These are phyloP conservation scores for Celoporthe dispersa DNA, from an alignment of 2,329 filamentous ascomycete species.

Conservation along the genomic window DNA sequence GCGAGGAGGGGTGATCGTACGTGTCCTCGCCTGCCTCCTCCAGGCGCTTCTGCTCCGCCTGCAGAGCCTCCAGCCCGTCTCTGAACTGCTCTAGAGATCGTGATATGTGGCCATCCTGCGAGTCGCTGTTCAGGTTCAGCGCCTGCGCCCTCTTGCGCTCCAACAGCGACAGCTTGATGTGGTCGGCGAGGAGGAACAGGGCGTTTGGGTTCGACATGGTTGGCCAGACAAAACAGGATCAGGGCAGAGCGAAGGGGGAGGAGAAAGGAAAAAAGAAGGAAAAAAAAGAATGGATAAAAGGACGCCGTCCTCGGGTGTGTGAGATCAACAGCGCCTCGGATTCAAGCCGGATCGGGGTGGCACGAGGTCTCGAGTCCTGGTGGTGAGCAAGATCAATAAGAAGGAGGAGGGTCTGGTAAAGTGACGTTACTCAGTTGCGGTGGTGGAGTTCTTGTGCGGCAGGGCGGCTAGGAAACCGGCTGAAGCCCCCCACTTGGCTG, in stretches of 20 bases:
- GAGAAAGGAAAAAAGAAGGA: too few relatives aligned
- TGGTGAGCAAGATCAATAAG: not conserved
- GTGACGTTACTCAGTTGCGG: not conserved
- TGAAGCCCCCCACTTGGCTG: not conserved
- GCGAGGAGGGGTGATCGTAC: conserved; percentile 45
- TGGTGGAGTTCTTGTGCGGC: not conserved
- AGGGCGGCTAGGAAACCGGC: not conserved
- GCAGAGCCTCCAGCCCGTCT: conserved; percentile 74
- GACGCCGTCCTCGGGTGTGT: not conserved
- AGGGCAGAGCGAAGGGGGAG: not conserved
- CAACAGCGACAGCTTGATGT: conserved; percentile 93
- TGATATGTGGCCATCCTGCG: conserved; percentile 87
- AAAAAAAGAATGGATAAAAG: not conserved
- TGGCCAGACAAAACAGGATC: not conserved
- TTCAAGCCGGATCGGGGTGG: not conserved
- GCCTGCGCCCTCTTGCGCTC: conserved; percentile 87
- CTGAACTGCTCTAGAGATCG: conserved; percentile 85
- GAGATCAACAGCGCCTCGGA: not conserved
- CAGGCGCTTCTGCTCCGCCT: conserved; percentile 66
- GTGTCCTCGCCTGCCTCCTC: conserved; percentile 66
- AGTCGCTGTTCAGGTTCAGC: conserved; percentile 76
- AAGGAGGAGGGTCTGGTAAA: not conserved
- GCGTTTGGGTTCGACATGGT: conserved; percentile 69
- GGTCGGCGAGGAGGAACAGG: conserved; percentile 90
- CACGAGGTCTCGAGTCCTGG: not conserved